Base-by-base conservation (phyloP, 2,329 filamentous ascomycete species). In the Colletotrichum neosansevieriae region DNA sequence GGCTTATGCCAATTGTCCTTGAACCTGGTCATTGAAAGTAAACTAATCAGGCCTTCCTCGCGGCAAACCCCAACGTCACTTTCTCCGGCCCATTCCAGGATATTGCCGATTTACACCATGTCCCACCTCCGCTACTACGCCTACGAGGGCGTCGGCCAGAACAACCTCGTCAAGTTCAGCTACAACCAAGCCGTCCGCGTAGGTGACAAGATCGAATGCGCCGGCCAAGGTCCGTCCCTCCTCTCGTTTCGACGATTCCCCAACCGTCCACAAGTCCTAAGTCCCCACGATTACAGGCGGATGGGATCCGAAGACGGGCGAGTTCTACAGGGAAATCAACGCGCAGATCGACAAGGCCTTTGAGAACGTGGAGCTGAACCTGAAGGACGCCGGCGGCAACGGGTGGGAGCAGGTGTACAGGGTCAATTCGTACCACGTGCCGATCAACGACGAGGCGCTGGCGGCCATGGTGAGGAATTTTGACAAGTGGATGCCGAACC, bases 361-460 rank as follows among this genome's bases (percentile, higher is more conserved):
- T 71, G 75, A 73, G 3, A 91, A 90, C 63, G 84, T 89, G 10
- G 86, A 91, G 1, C 73, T 80, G 5, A 78, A 75, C 32, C 75
- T 90, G 4, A 79, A 77, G 32, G 72, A 83, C 15, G 86, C 86
- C 0, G 88, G 88, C 1, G 86, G 85, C 0, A 82, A 85, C 65
- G 86, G 86, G 3, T 88, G 84, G 84, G 74, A 74, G n/a, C 85
- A 89, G 66, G 87, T 89, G 0, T 86, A 76, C 74, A 77, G 78
- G 0, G 78, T 87, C 21, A 80, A 79, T 17, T 81, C 81, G 1
- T 87, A 85, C 66, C 81, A 84, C 62, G 75, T 81, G 1, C 79
- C 76, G 1, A 75, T 84, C 3, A 79, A 80, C 63, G 72, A 82
- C 15, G 79, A 82, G 58, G 78, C 76, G 0, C 60, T 82, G 13